Percentiles rank a stretch among this genome's conserved stretches.
Conservation (phyloP, 441 rosid species). For the Jatropha multifida region DNA sequence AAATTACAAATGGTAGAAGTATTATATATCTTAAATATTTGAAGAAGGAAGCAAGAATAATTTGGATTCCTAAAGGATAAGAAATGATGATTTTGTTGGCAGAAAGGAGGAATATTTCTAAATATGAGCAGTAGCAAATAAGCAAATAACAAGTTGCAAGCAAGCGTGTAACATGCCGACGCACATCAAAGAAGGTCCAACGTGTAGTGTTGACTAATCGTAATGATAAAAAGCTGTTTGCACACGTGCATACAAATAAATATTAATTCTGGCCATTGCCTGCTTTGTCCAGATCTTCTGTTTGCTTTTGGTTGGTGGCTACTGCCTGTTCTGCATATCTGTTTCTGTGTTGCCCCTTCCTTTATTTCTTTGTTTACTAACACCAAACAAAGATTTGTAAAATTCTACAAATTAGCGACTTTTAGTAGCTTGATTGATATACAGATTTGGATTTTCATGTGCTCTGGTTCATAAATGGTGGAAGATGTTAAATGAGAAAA, state of each 20-base stretch:
- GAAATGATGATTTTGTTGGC: background rate
- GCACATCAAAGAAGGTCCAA: background rate
- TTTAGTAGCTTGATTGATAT: too few relatives aligned
- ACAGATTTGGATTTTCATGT: too few relatives aligned
- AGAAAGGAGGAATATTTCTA: background rate
- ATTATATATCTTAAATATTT: too few relatives aligned
- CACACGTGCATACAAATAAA: background rate
- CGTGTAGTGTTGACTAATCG: background rate
- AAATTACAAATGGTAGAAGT: too few relatives aligned
- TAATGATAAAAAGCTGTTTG: background rate
- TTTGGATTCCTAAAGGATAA: background rate
- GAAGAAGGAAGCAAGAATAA: too few relatives aligned
- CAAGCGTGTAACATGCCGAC: background rate
- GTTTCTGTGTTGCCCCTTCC: too few relatives aligned
- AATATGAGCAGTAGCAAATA: background rate
- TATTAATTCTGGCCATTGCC: background rate
- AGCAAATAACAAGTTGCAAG: background rate
- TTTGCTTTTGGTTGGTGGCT: background rate
- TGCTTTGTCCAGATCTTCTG: background rate
- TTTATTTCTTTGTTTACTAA: too few relatives aligned
- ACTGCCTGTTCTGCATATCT: too few relatives aligned
- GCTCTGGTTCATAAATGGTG: too few relatives aligned
- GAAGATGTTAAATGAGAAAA: too few relatives aligned
- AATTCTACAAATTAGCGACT: too few relatives aligned
- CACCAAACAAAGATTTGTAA: too few relatives aligned